These are phyloP conservation scores for Pseudogymnoascus sp. DNA, from an alignment of 2,329 filamentous ascomycete genomes.

Conservation along the genomic window DNA sequence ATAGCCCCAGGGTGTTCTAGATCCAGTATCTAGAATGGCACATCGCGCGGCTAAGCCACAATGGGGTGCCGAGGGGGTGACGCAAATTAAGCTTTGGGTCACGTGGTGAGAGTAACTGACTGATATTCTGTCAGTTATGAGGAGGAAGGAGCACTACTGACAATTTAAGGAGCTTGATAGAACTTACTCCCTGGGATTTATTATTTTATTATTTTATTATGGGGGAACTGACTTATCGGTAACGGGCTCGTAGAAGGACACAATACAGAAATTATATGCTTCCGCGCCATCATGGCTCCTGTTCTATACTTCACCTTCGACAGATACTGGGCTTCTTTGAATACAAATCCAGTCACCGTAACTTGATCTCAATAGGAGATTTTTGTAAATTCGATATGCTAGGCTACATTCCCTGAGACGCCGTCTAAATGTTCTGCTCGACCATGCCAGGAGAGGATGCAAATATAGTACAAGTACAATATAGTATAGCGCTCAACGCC, in stretches of 20 bases:
- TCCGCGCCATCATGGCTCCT: no score
- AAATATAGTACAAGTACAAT: background rate
- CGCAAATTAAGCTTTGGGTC: background rate
- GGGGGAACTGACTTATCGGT: background rate
- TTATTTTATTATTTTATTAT: background rate
- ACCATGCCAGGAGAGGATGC: background rate
- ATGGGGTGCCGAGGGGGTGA: background rate
- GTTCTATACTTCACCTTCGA: no score
- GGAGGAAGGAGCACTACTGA: background rate
- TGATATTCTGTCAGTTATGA: background rate
- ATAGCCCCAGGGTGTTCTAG: slow-evolving; percentile 4
- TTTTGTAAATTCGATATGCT: background rate
- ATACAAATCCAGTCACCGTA: background rate
- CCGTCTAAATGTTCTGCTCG: background rate
- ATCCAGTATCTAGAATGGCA: slow-evolving; percentile 7
- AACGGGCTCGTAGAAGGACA: background rate
- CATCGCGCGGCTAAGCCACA: background rate
- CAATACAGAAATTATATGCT: background rate
- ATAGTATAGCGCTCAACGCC: background rate
- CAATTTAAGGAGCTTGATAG: background rate
- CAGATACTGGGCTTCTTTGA: no score
- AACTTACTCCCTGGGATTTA: background rate
- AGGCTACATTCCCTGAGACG: background rate
- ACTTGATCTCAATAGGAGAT: background rate
- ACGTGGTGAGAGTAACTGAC: background rate